Conservation (phyloP, 75 land plant genomes). For the Selaginella moellendorffii region DNA sequence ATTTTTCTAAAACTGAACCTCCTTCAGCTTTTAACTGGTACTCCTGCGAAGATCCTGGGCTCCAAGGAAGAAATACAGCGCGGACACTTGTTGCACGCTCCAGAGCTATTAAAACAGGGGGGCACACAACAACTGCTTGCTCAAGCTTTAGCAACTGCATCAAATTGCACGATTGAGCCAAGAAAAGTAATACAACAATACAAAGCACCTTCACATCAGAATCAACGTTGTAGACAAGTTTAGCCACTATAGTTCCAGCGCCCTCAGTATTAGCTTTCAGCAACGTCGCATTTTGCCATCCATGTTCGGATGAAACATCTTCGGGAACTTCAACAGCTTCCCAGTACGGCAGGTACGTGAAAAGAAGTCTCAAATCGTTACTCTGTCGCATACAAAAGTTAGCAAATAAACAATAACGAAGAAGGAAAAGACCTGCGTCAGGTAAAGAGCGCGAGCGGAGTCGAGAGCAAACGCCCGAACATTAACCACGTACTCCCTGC, state of each 20-base stretch:
- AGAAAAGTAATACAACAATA: too few species aligned
- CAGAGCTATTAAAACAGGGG: slow-evolving; percentile 34
- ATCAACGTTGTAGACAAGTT: slow-evolving; percentile 9
- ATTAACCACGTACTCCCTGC: slow-evolving; percentile 58
- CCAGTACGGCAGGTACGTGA: slow-evolving; percentile 38
- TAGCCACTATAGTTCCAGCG: slow-evolving; percentile 41
- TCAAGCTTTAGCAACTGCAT: slow-evolving; percentile 55
- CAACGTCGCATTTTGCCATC: slow-evolving; percentile 50
- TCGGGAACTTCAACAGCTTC: slow-evolving; percentile 28
- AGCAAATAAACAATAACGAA: not conserved
- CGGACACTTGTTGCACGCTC: slow-evolving; percentile 11
- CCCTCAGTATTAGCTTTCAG: slow-evolving; percentile 48
- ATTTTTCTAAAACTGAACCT: slow-evolving; percentile 26
- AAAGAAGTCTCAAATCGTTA: slow-evolving; percentile 40
- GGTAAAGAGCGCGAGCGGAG: slow-evolving; percentile 41
- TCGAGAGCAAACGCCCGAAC: slow-evolving; percentile 44
- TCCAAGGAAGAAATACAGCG: slow-evolving; percentile 64
- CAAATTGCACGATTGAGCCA: not conserved
- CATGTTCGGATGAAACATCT: slow-evolving; percentile 29
- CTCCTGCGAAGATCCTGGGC: slow-evolving; percentile 48
- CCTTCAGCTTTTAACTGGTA: slow-evolving; percentile 52
- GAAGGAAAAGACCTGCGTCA: slow-evolving; percentile 47
- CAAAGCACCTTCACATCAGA: not conserved
- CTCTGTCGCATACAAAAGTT: slow-evolving; percentile 31
- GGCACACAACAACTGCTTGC: slow-evolving; percentile 61